Evolutionary conservation across 805 yeast genomes (phyloP).

Genomic region (Yarrowia phangngaensis): DNA sequence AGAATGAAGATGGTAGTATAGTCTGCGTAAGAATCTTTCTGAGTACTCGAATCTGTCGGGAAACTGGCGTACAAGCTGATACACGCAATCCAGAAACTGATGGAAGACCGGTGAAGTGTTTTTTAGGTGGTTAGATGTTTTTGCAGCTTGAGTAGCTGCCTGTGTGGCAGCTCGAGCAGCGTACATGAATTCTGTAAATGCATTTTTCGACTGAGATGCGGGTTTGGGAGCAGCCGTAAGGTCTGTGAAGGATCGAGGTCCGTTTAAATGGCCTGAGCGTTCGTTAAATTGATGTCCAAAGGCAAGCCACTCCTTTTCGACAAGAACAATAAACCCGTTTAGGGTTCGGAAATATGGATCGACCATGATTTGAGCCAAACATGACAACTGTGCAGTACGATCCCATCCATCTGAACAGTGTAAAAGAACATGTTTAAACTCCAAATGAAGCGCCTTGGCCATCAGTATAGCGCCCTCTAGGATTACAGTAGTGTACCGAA

Average conservation of each 20-base stretch:
- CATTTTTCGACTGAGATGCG: slow-evolving; percentile 3
- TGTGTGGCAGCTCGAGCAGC: slow-evolving; percentile 25
- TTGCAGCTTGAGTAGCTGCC: slow-evolving; percentile 45
- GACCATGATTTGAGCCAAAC: slow-evolving; percentile 77
- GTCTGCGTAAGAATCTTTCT: slow-evolving; percentile 77
- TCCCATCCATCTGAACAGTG: slow-evolving; percentile 99
- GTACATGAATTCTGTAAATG: slow-evolving; percentile 22
- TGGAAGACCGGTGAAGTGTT: slow-evolving; percentile 89
- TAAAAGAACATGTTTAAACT: slow-evolving; percentile 74
- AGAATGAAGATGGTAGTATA: slow-evolving; percentile 83
- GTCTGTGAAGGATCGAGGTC: slow-evolving; percentile 23
- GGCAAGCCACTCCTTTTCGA: slow-evolving; percentile 94
- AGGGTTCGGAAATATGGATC: slow-evolving; percentile 88
- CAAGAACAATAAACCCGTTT: slow-evolving; percentile 77
- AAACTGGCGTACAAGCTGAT: slow-evolving; percentile 67
- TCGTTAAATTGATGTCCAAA: slow-evolving; percentile 90
- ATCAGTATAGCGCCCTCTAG: slow-evolving; percentile 73
- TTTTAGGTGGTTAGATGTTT: slow-evolving; percentile 51
- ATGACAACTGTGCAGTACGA: slow-evolving; percentile 83
- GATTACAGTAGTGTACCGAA: slow-evolving; percentile 62
- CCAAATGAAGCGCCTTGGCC: slow-evolving; percentile 74
- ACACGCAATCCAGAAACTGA: slow-evolving; percentile 86
- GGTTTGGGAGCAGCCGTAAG: not conserved
- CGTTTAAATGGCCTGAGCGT: slow-evolving; percentile 65
- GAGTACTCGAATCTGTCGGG: slow-evolving; percentile 80